Evolutionary conservation across 441 rosid genomes (phyloP), one percentile per base, ranked within the genome.

Genomic region (Rhodomyrtus psidioides): DNA sequence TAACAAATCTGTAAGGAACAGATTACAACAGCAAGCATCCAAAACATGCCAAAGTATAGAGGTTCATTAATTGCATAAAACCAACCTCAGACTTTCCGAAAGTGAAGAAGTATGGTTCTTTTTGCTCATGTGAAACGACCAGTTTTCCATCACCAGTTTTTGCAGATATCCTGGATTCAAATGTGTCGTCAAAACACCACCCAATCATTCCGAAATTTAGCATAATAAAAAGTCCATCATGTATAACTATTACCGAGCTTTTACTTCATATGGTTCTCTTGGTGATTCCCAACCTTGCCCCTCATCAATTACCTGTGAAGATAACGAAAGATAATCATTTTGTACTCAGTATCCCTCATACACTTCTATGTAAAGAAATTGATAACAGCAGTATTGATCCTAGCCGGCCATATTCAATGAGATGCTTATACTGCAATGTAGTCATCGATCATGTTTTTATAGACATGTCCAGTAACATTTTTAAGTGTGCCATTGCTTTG

Each of bases 211-310:
- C 81, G 44, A n/a, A 74, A 55, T 85, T 59, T 84, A 89, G 30
- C 88, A 42, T 28, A 57, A 56, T 34, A 84, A 83, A 53, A 56
- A 55, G 81, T 85, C 55, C 30, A 6, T 53, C 90, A 87, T 82
- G 82, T 83, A 16, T 75, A 82, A 34, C 39, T 81, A 60, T 83
- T 93, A 97, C 99, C 99, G 85, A 85, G 95, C 97, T 91, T 93
- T 94, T 49, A 96, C 95, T 95, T 97, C 98, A 91, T 95, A 97
- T 51, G 98, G 98, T 89, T 93, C 96, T 91, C 98, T 93, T 39
- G 99, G 99, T 74, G 98, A 88, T 89, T 98, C 98, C 99, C 99
- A 98, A 28, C 99, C 98, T 90, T 95, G 92, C 3, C 99, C 99
- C 87, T 98, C 99, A 53, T 89, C 86, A 85, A 94, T 15, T 82